Evolutionary conservation across 139 green algal species (phyloP), one percentile per base, ranked within the genome.

Genomic region (Chlorella vulgaris): DNA sequence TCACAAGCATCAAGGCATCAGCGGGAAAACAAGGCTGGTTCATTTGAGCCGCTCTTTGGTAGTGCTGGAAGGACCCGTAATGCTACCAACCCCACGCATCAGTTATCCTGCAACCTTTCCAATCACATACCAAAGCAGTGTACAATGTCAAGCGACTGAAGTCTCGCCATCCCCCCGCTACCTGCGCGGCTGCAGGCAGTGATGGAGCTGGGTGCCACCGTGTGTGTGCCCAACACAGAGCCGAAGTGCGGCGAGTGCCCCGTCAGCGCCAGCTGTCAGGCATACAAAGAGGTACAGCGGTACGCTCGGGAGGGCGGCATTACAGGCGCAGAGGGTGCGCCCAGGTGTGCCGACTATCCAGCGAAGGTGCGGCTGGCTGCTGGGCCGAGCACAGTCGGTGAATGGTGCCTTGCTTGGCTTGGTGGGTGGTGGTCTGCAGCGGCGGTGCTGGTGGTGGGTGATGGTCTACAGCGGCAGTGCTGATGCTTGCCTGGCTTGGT

Each of bases 151-250:
- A n/a, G n/a, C n/a, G n/a, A n/a, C n/a, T n/a, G n/a, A n/a, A n/a
- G n/a, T n/a, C n/a, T n/a, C 55, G 18, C 55, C 55, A 31, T 28
- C 55, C 55, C 5, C 42, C 66, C n/a, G n/a, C 15, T 31, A 31
- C 5, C 8, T 22, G 2, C 36, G 19, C 18, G 33, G 7, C 36
- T 62, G 63, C 86, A 96, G 93, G 95, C 95, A 28, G 81, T 99
- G 74, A 99, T 99, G 96, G 96, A 99, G 91, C 91, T 98, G 29
- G 96, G 96, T 0, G 95, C 96, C 21, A 94, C 89, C 0, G 84
- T 98, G 7, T 99, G 96, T 88, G 87, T 90, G 22, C 91, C 93
- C 15, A 85, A 84, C 39, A 85, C 89, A 33, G 86, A 75, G 51
- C 85, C 96, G 1, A 36, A 80, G 58, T 99, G 96, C 80, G 79